Evolutionary conservation across 2,329 filamentous ascomycete genomes (phyloP).

Genomic region (Sphaerulina populicola): DNA sequence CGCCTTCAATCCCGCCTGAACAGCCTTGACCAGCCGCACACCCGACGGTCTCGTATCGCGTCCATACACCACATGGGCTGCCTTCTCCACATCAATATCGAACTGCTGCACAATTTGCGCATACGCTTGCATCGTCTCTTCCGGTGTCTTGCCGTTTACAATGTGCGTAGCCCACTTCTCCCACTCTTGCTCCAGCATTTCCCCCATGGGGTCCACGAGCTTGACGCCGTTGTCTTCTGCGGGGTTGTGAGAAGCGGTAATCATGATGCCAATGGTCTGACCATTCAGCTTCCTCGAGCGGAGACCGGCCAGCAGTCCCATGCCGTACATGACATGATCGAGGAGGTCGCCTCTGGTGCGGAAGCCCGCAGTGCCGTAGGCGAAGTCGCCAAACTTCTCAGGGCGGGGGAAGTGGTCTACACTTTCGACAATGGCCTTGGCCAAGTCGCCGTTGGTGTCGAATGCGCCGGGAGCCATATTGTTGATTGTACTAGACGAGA

Average conservation of each 20-base stretch:
- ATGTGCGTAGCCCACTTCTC: conserved; percentile 80
- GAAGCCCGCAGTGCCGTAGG: conserved; percentile 57
- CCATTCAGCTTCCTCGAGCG: conserved; percentile 83
- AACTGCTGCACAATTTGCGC: conserved; percentile 64
- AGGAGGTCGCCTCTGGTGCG: conserved; percentile 71
- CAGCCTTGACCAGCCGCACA: conserved; percentile 67
- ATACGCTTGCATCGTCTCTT: conserved; percentile 68
- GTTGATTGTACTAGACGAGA: background rate
- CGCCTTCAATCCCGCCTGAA: conserved; percentile 70
- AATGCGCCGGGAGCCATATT: conserved; percentile 15
- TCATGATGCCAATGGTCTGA: conserved; percentile 92
- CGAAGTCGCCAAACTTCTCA: conserved; percentile 35
- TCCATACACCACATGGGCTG: conserved; percentile 77
- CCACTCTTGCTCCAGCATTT: conserved; percentile 94
- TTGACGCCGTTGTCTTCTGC: conserved; percentile 87
- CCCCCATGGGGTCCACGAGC: conserved; percentile 93
- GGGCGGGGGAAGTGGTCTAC: conserved; percentile 31
- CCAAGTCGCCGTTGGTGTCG: conserved; percentile 12
- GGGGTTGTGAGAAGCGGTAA: conserved; percentile 88
- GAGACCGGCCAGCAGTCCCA: conserved; percentile 79
- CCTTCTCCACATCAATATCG: conserved; percentile 59
- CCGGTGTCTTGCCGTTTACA: conserved; percentile 72
- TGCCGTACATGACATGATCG: conserved; percentile 84
- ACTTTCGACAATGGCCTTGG: conserved; percentile 26
- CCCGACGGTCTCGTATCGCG: conserved; percentile 91